Evolutionary conservation across 1,284 basidiomycete genomes (phyloP).

Genomic region (Boletellus deceptivus): DNA sequence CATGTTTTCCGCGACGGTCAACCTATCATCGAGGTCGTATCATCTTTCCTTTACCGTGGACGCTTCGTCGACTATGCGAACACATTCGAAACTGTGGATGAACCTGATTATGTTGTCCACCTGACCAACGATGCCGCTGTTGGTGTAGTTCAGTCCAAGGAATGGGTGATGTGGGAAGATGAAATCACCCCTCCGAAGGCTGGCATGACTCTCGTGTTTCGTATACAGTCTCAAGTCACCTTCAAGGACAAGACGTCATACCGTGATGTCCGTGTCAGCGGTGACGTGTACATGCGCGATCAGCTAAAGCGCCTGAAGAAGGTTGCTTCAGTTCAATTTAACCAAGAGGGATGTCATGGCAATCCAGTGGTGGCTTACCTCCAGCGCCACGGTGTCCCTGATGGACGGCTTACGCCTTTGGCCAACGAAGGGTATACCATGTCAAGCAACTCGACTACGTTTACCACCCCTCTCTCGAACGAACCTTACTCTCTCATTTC

Average conservation of each 20-base stretch:
- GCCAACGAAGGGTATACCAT: slow-evolving; percentile 86
- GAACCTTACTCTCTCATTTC: slow-evolving; percentile 95
- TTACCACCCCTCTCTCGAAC: slow-evolving; percentile 84
- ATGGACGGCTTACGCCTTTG: slow-evolving; percentile 78
- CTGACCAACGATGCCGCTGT: slow-evolving; percentile 78
- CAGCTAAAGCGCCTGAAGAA: slow-evolving; percentile 84
- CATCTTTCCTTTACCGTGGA: slow-evolving; percentile 96
- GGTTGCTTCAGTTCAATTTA: slow-evolving; percentile 86
- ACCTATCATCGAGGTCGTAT: slow-evolving; percentile 90
- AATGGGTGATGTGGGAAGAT: slow-evolving; percentile 97
- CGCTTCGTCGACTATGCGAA: slow-evolving; percentile 91
- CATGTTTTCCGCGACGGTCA: slow-evolving; percentile 73
- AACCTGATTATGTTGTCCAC: slow-evolving; percentile 83
- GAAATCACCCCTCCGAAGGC: slow-evolving; percentile 74
- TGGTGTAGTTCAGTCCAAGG: slow-evolving; percentile 91
- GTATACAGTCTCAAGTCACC: slow-evolving; percentile 78
- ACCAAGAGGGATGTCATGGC: slow-evolving; percentile 83
- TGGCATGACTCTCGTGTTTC: slow-evolving; percentile 88
- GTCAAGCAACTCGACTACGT: slow-evolving; percentile 58
- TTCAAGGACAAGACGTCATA: slow-evolving; percentile 92
- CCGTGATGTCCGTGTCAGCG: slow-evolving; percentile 79
- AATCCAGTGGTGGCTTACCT: slow-evolving; percentile 95
- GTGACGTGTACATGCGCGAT: slow-evolving; percentile 83
- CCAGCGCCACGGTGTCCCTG: slow-evolving; percentile 81
- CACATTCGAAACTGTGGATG: slow-evolving; percentile 91